Evolutionary conservation across 2,329 filamentous ascomycete genomes (phyloP), one percentile per base, ranked within the genome.

Genomic region (Hysterium pulicare): DNA sequence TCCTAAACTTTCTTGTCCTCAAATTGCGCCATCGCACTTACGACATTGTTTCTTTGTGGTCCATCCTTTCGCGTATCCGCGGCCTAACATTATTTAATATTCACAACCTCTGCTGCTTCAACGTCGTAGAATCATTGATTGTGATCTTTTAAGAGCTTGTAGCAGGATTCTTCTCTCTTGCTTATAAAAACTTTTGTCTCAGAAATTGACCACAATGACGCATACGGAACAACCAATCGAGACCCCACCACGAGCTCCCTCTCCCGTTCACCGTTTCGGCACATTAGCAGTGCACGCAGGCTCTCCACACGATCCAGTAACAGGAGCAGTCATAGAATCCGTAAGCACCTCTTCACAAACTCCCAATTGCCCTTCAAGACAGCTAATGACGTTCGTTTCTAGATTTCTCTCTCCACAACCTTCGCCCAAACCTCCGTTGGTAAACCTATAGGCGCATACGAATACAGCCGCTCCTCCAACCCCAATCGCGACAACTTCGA

Each of bases 401-500:
- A 82, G 76, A 96, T 98, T 67, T 96, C 91, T 8, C 82, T 98
- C 19, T 95, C 90, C 19, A 97, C 93, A 13, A 98, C 93, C 5
- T 98, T 91, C 64, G 89, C 87, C n/a, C 93, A 98, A 73, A 84
- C 82, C 11, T 80, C 82, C 10, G 90, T 95, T 17, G 93, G 91
- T 51, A 82, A 86, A 68, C 93, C 93, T 1, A 75, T 97, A 22
- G 93, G 93, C 61, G 73, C 75, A 49, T 96, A 90, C 72, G 93
- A 98, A 71, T 98, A 98, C 76, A 90, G 86, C 41, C 83, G 93
- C 49, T 94, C 87, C 61, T 83, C 87, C 49, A 98, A 98, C 70
- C 93, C 93, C 41, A 98, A 98, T 74, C 78, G 93, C 45, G 81
- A 87, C 66, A 94, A 96, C 74, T 97, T 98, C 62, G 91, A 98